Evolutionary conservation across 2,329 filamentous ascomycete genomes (phyloP).

Genomic region (Colletotrichum aenigma): DNA sequence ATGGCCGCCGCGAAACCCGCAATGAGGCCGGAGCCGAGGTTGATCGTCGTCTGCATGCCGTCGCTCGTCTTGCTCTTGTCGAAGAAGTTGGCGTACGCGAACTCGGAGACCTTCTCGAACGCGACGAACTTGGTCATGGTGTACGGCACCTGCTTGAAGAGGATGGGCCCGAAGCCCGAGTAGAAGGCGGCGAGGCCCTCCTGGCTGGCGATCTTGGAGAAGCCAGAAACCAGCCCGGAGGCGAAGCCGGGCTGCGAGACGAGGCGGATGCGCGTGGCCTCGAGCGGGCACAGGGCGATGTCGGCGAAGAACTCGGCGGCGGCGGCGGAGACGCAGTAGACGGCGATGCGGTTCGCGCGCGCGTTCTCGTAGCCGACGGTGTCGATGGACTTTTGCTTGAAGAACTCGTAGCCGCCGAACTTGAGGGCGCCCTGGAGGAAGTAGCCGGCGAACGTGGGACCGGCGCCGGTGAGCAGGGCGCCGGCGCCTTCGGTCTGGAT

Average conservation of each 20-base stretch:
- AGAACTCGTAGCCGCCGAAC: slow-evolving; percentile 94
- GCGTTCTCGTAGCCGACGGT: slow-evolving; percentile 77
- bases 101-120: slow-evolving; percentile 85
- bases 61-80: slow-evolving; percentile 75
- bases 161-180: slow-evolving; percentile 86
- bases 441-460: slow-evolving; percentile 87
- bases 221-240: slow-evolving; percentile 77
- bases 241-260: slow-evolving; percentile 88
- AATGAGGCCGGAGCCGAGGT: slow-evolving; percentile 65
- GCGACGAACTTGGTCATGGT: slow-evolving; percentile 97
- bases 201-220: slow-evolving; percentile 80
- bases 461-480: slow-evolving; percentile 84
- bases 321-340: slow-evolving; percentile 77
- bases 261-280: slow-evolving; percentile 92
- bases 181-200: slow-evolving; percentile 90
- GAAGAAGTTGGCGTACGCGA: slow-evolving; percentile 65
- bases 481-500: slow-evolving; percentile 83
- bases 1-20: slow-evolving; percentile 82
- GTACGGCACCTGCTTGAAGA: slow-evolving; percentile 89
- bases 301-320: slow-evolving; percentile 74
- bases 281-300: slow-evolving; percentile 87
- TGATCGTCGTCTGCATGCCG: slow-evolving; percentile 77
- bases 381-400: slow-evolving; percentile 92
- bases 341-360: slow-evolving; percentile 77
- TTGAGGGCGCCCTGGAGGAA: slow-evolving; percentile 95